Conservation (phyloP, 75 land plant species). For the Pinus taeda region DNA sequence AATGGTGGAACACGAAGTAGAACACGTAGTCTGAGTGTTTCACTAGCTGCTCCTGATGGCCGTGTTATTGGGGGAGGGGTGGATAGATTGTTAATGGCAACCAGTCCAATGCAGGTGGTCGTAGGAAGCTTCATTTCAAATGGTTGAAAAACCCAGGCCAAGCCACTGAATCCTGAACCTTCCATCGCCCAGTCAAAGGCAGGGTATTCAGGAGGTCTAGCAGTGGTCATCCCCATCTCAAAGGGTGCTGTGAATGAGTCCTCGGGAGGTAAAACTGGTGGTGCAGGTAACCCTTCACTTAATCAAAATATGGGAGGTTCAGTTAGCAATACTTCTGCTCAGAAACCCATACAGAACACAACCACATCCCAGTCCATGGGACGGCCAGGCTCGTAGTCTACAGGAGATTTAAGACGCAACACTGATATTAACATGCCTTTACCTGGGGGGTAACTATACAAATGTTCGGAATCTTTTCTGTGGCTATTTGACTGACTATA, state of each 20-base stretch:
- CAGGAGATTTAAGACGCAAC: constrained; percentile 20
- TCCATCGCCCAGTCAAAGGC: constrained; percentile 8
- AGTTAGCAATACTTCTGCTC: constrained; percentile 1
- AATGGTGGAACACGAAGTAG: no score
- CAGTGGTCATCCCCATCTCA: constrained; percentile 42
- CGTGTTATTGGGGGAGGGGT: constrained; percentile 84
- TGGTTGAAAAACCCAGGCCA: constrained; percentile 40
- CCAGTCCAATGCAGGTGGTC: constrained; percentile 78
- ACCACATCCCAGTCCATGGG: constrained; percentile 20
- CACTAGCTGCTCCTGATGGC: constrained; percentile 77
- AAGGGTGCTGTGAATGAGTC: constrained; percentile 1
- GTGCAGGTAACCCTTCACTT: not conserved
- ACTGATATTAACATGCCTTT: constrained; percentile 33
- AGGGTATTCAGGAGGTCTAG: constrained; percentile 4
- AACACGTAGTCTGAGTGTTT: constrained; percentile 44
- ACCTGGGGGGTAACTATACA: constrained; percentile 26
- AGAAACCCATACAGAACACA: not conserved
- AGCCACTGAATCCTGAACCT: constrained; percentile 35
- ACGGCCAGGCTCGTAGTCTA: constrained; percentile 20
- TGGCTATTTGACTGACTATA: not conserved
- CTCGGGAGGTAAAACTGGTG: constrained; percentile 14
- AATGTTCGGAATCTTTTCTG: not conserved
- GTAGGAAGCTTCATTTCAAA: constrained; percentile 58
- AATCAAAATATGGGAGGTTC: constrained; percentile 5
- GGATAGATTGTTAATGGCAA: constrained; percentile 71